phyloP scores from a whole-genome alignment of 2,329 filamentous ascomycete species.

The Fusarium fujikuroi region DNA sequence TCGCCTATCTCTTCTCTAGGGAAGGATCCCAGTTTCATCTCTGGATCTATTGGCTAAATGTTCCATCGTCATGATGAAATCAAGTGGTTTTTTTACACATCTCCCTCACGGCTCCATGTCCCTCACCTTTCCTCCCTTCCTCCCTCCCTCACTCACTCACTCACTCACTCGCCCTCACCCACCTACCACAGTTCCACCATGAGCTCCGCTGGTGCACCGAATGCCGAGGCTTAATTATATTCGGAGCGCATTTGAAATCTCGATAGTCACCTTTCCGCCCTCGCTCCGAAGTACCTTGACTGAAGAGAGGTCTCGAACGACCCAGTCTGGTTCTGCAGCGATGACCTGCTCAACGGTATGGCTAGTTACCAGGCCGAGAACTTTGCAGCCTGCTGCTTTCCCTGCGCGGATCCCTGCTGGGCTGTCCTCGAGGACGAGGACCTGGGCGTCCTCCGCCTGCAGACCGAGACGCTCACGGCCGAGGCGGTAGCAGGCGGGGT shows the following conservation, averaged over 20 bases:
- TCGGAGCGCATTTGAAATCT: constrained; percentile 71
- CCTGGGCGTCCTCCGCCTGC: constrained; percentile 56
- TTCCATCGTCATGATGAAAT: constrained; percentile 36
- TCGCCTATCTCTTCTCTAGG: constrained; percentile 26
- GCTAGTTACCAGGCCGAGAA: constrained; percentile 86
- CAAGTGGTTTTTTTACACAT: constrained; percentile 5
- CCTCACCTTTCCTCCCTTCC: background rate
- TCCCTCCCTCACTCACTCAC: background rate
- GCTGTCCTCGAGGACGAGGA: constrained; percentile 89
- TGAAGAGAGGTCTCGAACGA: constrained; percentile 81
- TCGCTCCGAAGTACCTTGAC: constrained; percentile 70
- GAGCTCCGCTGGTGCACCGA: constrained; percentile 10
- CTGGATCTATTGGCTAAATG: constrained; percentile 22
- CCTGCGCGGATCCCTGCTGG: constrained; percentile 86
- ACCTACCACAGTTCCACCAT: constrained; percentile 8
- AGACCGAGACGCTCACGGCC: constrained; percentile 71
- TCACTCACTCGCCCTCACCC: background rate
- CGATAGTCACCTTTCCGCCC: constrained; percentile 71
- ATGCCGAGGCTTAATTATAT: constrained; percentile 30
- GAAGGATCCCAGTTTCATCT: constrained; percentile 3
- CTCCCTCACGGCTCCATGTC: constrained; percentile 15
- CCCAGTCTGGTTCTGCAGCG: constrained; percentile 85
- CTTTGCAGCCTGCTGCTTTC: constrained; percentile 86
- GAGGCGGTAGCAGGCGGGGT: constrained; percentile 78
- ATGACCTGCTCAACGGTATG: constrained; percentile 78